Percentiles rank a stretch among this genome's conserved stretches.
phyloP scores from a whole-genome alignment of 768 basidiomycete genomes.

The Rhodosporidiobolus sp. region DNA sequence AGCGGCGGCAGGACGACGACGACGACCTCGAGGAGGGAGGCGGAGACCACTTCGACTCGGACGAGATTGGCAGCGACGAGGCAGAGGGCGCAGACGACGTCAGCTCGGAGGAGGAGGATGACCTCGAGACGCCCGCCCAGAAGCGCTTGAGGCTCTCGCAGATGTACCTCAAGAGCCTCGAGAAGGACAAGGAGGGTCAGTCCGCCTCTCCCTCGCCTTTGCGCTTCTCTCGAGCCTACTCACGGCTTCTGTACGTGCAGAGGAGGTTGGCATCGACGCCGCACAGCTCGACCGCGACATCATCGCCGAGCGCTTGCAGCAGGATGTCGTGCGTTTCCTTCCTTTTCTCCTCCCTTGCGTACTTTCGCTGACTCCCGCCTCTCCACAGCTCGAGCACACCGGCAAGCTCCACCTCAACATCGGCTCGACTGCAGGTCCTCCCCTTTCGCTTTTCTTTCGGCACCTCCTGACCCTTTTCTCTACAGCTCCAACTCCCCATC shows the following conservation, averaged over 20 bases:
- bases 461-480: not conserved
- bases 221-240: not conserved
- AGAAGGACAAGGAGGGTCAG: conserved; percentile 65
- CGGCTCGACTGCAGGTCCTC: conserved; percentile 54
- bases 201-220: not conserved
- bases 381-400: conserved; percentile 64
- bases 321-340: conserved; percentile 65
- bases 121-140: conserved; percentile 84
- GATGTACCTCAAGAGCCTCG: conserved; percentile 80
- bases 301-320: conserved; percentile 81
- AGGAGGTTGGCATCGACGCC: conserved; percentile 81
- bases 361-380: not conserved
- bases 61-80: conserved; percentile 47
- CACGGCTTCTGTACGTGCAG: conserved; percentile 54
- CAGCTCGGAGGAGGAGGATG: conserved; percentile 74
- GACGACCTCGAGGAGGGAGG: conserved; percentile 32
- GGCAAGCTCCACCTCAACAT: conserved; percentile 81
- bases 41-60: conserved; percentile 35
- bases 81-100: conserved; percentile 41
- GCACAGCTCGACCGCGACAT: conserved; percentile 92
- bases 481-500: conserved; percentile 44
- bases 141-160: conserved; percentile 88
- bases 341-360: not conserved
- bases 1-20: conserved; percentile 25
- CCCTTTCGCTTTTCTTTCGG: conserved; percentile 4